Evolutionary conservation across 73 alveolate genomes (phyloP).

Genomic region (Paramecium pentaurelia): DNA sequence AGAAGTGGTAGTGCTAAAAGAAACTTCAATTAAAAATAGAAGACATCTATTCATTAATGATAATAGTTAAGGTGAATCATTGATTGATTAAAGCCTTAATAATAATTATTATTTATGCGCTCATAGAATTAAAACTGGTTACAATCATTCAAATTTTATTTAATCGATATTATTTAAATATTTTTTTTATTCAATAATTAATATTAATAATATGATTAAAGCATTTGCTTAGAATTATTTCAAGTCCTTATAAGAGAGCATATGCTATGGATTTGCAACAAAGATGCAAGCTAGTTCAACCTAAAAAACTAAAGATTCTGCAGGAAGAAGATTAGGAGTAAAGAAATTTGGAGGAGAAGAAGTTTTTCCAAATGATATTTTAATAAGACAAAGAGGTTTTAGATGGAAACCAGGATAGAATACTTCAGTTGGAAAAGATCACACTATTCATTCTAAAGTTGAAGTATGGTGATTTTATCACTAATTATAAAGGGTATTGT

Average conservation of each 20-base stretch:
- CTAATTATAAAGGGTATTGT: constrained; percentile 28
- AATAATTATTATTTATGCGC: not conserved
- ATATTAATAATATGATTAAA: not conserved
- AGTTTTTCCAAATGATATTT: constrained; percentile 66
- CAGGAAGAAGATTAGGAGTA: constrained; percentile 59
- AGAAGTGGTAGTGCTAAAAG: not conserved
- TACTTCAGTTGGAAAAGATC: constrained; percentile 71
- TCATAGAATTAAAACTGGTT: not conserved
- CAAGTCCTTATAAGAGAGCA: not conserved
- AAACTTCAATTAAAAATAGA: not conserved
- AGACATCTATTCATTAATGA: constrained; percentile 17
- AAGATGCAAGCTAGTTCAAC: constrained; percentile 63
- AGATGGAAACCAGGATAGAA: constrained; percentile 81
- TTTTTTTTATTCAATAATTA: not conserved
- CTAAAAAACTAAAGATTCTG: constrained; percentile 49
- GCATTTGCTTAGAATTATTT: not conserved
- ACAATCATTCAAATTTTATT: not conserved
- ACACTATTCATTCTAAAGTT: constrained; percentile 72
- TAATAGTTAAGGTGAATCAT: not conserved
- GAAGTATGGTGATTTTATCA: constrained; percentile 55
- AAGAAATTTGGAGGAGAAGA: constrained; percentile 69
- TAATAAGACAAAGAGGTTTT: constrained; percentile 73
- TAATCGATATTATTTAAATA: not conserved
- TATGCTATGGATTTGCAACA: constrained; percentile 33
- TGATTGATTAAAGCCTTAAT: not conserved